Base-by-base conservation (phyloP, 176 grass and related monocot genomes). In the Echinochloa phyllopogon region DNA sequence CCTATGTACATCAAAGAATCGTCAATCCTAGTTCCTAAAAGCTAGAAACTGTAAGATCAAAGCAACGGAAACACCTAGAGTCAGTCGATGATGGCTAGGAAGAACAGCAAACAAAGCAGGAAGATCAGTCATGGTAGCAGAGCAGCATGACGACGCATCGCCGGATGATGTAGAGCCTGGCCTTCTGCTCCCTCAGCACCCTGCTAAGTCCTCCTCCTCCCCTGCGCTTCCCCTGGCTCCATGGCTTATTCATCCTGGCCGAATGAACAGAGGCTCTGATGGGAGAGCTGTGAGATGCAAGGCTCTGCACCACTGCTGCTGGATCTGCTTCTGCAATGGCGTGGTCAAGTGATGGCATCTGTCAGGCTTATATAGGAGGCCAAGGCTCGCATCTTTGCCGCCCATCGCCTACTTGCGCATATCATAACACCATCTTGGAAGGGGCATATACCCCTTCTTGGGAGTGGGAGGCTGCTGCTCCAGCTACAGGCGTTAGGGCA, bases 81-180 rank as follows among this genome's bases (percentile, higher is more conserved):
- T 21, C 23, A 29, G 13, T 16, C 74, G 29, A 5, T 29, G 29
- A 3, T 29, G 42, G 21, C 60, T 50, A 60, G 8, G 72, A 75
- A 50, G 37, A 86, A 65, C 36, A 55, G 41, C 25, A 57, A 44
- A 15, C 20, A n/a, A 40, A 41, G 10, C 17, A 21, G 36, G 23
- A 10, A 44, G 20, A 38, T 77, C 69, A 92, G 60, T 92, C 90
- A 86, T 92, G 90, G 61, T 82, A 89, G 80, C 87, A 92, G 69
- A 92, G 91, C 10, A 92, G 91, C 80, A 87, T 89, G 75, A 92
- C 87, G 29, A 92, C 79, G 69, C 90, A 92, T 74, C 90, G 74
- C 43, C 75, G 74, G 78, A 92, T 89, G 61, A 89, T 89, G 83
- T 86, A 89, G 41, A 92, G 83, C 83, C 86, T 86, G 1, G 86